phyloP scores from a whole-genome alignment of 148 eudicot genomes.

The Nyssa sinensis region DNA sequence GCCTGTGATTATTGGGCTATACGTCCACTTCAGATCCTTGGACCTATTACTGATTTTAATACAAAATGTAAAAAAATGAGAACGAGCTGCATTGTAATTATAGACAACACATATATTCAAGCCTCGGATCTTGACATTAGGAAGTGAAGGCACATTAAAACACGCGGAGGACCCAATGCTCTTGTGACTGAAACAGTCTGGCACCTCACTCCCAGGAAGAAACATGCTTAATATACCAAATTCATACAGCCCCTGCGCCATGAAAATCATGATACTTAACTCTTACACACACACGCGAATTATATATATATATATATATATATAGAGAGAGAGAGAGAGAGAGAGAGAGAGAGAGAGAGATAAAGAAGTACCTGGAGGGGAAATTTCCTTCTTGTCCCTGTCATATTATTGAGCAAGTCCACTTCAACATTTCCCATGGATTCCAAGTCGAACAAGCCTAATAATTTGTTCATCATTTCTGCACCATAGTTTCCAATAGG shows the following conservation, averaged over 20 bases:
- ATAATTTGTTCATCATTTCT: background rate
- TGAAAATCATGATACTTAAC: background rate
- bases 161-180: background rate
- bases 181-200: too few species aligned
- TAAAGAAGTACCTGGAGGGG: background rate
- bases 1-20: background rate
- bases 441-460: background rate
- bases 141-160: background rate
- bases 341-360: slow-evolving; percentile 10
- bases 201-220: background rate
- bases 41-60: too few species aligned
- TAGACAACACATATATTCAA: background rate
- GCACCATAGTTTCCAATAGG: background rate
- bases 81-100: too few species aligned
- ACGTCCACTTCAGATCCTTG: background rate
- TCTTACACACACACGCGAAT: too few species aligned
- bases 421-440: background rate
- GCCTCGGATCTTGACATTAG: background rate
- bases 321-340: background rate
- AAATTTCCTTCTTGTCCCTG: background rate
- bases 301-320: too few species aligned
- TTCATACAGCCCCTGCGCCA: background rate
- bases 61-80: too few species aligned
- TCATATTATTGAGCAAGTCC: background rate
- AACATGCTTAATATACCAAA: slow-evolving; percentile 8